Base-by-base conservation (phyloP, 805 yeast species). In the Kuraishia hungarica region DNA sequence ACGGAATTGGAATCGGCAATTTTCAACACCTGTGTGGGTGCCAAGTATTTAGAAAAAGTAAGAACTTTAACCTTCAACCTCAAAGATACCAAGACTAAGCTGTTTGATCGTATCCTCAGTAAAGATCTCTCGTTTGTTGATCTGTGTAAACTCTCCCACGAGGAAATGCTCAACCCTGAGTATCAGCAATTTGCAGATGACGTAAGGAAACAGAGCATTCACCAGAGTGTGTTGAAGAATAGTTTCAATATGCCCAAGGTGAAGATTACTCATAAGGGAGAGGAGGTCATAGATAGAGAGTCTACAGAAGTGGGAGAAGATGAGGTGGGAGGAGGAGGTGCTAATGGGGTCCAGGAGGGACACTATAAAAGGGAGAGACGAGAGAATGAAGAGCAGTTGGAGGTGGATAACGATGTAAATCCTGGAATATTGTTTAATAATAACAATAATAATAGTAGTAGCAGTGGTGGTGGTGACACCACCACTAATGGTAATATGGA, bases 251-350 rank as follows among this genome's bases (percentile, higher is more conserved):
- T 76, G 35, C 90, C 90, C 19, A 77, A 84, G 50, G 81, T 89
- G 60, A 77, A 89, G 60, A 77, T 90, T 62, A 89, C 97, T 2
- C 96, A 90, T 66, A 88, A 87, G 67, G 97, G 97, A 24, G 96
- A 91, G 58, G 92, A 87, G 64, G 67, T 87, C n/a, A 77, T 89
- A 5, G 96, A 87, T 55, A 72, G 68, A 48, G 80, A 76, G 23
- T 5, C 39, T 28, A 29, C 21, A 26, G 51, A 46, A 15, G 50
- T 26, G 5, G 51, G n/a, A 58, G n/a, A n/a, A n/a, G n/a, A n/a
- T n/a, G n/a, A n/a, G n/a, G n/a, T n/a, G n/a, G n/a, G n/a, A n/a
- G n/a, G 53, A 13, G 52, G 19, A 19, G 51, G 24, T 47, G 53
- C 8, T 10, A 51, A 39, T 55, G 52, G 4, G 15, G 39, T 56